Base-by-base conservation (phyloP, 164 flowering plant genomes). In the Piper betle region DNA sequence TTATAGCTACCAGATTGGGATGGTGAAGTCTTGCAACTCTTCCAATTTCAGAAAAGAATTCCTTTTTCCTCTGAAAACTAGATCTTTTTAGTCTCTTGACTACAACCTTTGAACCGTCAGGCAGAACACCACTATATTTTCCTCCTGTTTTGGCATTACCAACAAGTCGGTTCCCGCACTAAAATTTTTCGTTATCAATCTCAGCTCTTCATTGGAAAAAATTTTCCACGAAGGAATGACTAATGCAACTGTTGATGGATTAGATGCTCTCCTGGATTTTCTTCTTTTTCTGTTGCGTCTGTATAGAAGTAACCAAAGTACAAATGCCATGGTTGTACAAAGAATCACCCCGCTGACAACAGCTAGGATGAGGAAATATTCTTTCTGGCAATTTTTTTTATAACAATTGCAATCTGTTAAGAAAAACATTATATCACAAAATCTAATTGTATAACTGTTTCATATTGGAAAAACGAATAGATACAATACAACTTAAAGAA, bases 61-160 rank as follows among this genome's bases (percentile, higher is more conserved):
- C 98, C 71, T 87, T 90, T 69, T 89, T 92, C 79, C 97, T 80
- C 69, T 93, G 97, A 71, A 84, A 84, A 65, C 78, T 86, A 40
- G 96, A 84, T 74, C 91, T 83, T 73, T 89, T 93, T 76, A 93
- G 75, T 78, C 88, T 87, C 74, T 93, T 93, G 41, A 93, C 84
- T 25, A 91, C 97, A 42, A 89, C 88, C 74, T 78, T 84, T 16
- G 98, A 84, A 59, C 97, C 96, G 79, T 89, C 96, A 58, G 87
- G 80, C 63, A 87, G 70, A 69, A 82, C 65, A 55, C 98, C 98
- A 65, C 88, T 76, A 57, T 84, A 92, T 7, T 96, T 92, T 50
- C 95, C 91, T 50, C 96, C 96, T 7, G 96, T 87, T 71, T 92
- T 92, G 65, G 91, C 85, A 79, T 88, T 95, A 58, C 98, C 96